Evolutionary conservation across 768 basidiomycete species (phyloP).

Genomic region (Russula virescens): DNA sequence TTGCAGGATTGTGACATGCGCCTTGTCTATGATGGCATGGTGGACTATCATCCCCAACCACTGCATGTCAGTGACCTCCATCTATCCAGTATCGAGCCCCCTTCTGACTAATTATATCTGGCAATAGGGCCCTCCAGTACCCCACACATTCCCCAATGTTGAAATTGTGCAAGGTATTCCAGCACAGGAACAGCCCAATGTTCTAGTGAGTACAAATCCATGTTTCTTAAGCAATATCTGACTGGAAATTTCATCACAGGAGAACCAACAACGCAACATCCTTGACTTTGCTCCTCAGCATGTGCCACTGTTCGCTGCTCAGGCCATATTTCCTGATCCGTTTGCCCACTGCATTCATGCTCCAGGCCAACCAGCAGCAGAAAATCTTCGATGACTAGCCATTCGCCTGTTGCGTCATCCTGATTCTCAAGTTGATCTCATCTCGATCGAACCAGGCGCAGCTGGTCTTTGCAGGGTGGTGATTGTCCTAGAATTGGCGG

Average conservation of each 20-base stretch:
- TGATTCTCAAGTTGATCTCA: not conserved
- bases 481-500: not conserved
- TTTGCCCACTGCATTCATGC: no score
- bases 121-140: not conserved
- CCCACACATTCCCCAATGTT: not conserved
- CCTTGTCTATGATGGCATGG: not conserved
- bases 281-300: not conserved
- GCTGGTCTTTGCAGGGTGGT: conserved; percentile 1
- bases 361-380: not conserved
- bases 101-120: not conserved
- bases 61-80: not conserved
- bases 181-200: not conserved
- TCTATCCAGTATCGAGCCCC: not conserved
- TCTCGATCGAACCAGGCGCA: not conserved
- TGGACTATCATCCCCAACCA: not conserved
- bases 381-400: not conserved
- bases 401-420: not conserved
- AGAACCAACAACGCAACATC: not conserved
- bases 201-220: not conserved
- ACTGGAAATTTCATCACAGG: not conserved
- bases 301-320: not conserved
- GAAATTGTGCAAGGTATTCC: not conserved
- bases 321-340: no score
- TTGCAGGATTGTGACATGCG: no score
- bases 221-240: not conserved